Conservation (phyloP, 441 rosid genomes). For the Populus trichocarpa region DNA sequence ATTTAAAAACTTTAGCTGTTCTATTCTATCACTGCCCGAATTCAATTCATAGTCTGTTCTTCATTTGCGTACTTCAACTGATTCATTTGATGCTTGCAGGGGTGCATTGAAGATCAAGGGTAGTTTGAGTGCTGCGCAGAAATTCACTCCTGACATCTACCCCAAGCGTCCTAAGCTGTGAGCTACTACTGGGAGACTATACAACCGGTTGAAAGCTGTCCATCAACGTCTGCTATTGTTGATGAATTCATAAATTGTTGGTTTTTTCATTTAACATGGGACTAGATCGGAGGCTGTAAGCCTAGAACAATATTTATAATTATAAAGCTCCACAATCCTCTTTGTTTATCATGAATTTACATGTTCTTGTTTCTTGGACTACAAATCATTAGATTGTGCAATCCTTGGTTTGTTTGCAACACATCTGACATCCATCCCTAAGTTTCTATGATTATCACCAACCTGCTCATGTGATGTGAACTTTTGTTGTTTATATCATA, state of each 20-base stretch:
- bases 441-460: neutral
- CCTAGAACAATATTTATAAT: neutral
- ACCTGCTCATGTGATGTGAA: neutral
- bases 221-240: slow-evolving; percentile 2
- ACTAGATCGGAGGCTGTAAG: neutral
- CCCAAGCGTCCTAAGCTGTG: slow-evolving; percentile 93
- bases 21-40: neutral
- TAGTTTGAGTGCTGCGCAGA: slow-evolving; percentile 90
- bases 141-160: slow-evolving; percentile 91
- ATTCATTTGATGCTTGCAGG: slow-evolving; percentile 42
- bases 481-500: neutral
- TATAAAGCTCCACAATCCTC: slow-evolving; percentile 8
- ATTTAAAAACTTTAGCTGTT: neutral
- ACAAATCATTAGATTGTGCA: neutral
- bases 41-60: neutral
- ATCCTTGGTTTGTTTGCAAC: neutral
- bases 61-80: neutral
- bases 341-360: neutral
- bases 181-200: slow-evolving; percentile 17
- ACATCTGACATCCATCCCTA: neutral
- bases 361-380: neutral
- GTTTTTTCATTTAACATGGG: neutral
- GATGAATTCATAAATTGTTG: neutral
- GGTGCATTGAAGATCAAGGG: slow-evolving; percentile 96
- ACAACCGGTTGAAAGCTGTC: slow-evolving; percentile 2